Percentiles rank a stretch among this genome's conserved stretches.
phyloP scores from a whole-genome alignment of 176 grass and related monocot genomes.

The Musa acuminata region DNA sequence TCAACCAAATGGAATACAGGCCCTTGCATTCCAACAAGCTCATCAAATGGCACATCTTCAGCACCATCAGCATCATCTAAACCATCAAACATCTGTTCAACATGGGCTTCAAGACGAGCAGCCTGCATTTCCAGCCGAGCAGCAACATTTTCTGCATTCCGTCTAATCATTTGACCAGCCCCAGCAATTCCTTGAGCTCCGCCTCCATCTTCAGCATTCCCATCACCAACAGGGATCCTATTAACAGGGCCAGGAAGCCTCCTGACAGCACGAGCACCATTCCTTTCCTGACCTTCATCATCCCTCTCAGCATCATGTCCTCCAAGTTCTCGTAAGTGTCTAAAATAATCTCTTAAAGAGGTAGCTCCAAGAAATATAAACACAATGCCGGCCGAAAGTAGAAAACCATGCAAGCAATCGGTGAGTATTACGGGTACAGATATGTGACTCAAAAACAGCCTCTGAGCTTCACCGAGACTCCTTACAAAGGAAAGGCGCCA shows the following conservation, averaged over 20 bases:
- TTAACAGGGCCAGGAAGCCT: slow-evolving; percentile 69
- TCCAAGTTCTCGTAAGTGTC: slow-evolving; percentile 86
- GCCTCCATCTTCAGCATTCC: slow-evolving; percentile 51
- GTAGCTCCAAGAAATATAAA: slow-evolving; percentile 99
- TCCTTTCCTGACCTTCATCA: slow-evolving; percentile 67
- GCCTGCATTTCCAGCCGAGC: slow-evolving; percentile 64
- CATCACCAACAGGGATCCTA: slow-evolving; percentile 54
- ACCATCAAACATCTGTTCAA: slow-evolving; percentile 99
- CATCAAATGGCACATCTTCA: slow-evolving; percentile 97
- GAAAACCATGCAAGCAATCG: slow-evolving; percentile 94
- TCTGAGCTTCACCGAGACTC: slow-evolving; percentile 82
- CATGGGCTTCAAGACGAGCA: slow-evolving; percentile 82
- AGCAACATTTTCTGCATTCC: slow-evolving; percentile 98
- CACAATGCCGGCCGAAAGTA: slow-evolving; percentile 92
- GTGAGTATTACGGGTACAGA: slow-evolving; percentile 80
- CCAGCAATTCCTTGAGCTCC: slow-evolving; percentile 72
- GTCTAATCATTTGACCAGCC: slow-evolving; percentile 73
- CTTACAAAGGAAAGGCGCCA: slow-evolving; percentile 89
- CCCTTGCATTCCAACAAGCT: slow-evolving; percentile 97
- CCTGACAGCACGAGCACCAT: slow-evolving; percentile 91
- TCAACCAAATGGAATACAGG: slow-evolving; percentile 99
- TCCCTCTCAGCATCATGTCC: slow-evolving; percentile 87
- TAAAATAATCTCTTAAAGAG: slow-evolving; percentile 93
- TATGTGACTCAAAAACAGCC: slow-evolving; percentile 84
- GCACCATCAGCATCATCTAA: slow-evolving; percentile 97